phyloP scores from a whole-genome alignment of 495 filamentous ascomycete species.

The Geopyxis carbonaria region DNA sequence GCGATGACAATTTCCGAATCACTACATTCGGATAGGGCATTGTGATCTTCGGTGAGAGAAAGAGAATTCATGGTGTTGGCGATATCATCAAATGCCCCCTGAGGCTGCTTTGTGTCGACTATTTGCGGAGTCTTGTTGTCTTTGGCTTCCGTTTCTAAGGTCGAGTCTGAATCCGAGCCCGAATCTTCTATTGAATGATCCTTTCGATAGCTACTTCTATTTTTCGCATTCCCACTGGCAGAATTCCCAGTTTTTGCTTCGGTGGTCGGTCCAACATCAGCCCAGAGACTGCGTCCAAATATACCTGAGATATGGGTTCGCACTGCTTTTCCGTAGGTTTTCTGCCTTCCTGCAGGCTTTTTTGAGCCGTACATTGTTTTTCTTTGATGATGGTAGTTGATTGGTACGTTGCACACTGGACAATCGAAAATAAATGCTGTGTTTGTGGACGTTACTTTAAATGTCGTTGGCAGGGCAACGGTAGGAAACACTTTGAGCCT shows the following conservation, averaged over 20 bases:
- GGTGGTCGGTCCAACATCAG: constrained; percentile 9
- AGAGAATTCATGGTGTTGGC: neutral
- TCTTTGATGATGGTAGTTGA: too few relatives aligned
- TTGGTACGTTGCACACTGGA: too few relatives aligned
- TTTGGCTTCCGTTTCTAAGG: neutral
- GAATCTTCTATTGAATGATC: neutral
- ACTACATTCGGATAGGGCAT: neutral
- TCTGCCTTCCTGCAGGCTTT: constrained; percentile 9
- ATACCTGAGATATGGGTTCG: constrained; percentile 20
- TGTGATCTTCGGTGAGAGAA: too few relatives aligned
- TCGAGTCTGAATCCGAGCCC: neutral
- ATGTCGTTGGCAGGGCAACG: too few relatives aligned
- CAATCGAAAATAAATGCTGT: too few relatives aligned
- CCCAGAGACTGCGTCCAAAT: constrained; percentile 20
- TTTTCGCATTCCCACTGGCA: constrained; percentile 1
- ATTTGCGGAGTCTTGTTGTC: neutral
- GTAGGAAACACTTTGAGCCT: too few relatives aligned
- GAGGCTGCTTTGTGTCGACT: too few relatives aligned
- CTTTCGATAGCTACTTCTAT: neutral
- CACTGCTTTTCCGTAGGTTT: constrained; percentile 21
- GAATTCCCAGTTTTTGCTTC: constrained; percentile 1
- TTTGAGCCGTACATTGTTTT: neutral
- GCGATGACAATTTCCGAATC: neutral
- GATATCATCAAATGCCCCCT: neutral
- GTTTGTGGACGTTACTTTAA: too few relatives aligned